Percentiles rank a stretch among this genome's conserved stretches.
These are phyloP conservation scores for Ephemerocybe angulata DNA, from an alignment of 768 basidiomycete species.

Conservation along the genomic window DNA sequence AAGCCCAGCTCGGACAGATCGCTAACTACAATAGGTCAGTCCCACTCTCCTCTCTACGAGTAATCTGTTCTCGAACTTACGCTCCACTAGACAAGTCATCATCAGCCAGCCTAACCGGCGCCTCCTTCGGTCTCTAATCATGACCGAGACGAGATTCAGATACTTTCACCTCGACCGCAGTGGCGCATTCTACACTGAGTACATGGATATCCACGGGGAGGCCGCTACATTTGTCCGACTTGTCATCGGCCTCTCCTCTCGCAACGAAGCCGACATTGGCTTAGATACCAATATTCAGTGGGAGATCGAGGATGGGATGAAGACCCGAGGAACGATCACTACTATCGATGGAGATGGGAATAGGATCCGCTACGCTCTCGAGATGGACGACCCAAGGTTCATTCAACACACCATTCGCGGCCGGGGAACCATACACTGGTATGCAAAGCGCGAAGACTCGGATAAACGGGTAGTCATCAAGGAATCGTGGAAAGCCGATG, in stretches of 20 bases:
- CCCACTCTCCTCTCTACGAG: too few species aligned
- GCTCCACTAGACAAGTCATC: neutral
- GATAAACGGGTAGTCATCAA: neutral
- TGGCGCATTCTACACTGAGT: neutral
- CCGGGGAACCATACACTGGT: neutral
- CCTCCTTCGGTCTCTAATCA: neutral
- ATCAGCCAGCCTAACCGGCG: neutral
- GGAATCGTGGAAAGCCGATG: neutral
- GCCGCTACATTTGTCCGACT: neutral
- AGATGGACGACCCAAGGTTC: neutral
- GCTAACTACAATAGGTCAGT: neutral
- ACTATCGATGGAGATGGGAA: neutral
- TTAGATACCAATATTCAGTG: conserved; percentile 2
- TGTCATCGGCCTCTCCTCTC: neutral
- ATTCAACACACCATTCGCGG: neutral
- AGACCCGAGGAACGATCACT: neutral
- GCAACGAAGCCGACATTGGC: neutral
- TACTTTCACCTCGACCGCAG: conserved; percentile 3
- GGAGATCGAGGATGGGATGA: neutral
- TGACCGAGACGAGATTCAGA: neutral
- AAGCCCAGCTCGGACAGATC: neutral
- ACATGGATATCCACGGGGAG: neutral
- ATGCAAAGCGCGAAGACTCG: neutral
- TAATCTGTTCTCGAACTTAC: neutral
- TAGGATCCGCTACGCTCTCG: neutral